phyloP scores from a whole-genome alignment of 1,284 basidiomycete genomes.

The Neolentinus lepideus region DNA sequence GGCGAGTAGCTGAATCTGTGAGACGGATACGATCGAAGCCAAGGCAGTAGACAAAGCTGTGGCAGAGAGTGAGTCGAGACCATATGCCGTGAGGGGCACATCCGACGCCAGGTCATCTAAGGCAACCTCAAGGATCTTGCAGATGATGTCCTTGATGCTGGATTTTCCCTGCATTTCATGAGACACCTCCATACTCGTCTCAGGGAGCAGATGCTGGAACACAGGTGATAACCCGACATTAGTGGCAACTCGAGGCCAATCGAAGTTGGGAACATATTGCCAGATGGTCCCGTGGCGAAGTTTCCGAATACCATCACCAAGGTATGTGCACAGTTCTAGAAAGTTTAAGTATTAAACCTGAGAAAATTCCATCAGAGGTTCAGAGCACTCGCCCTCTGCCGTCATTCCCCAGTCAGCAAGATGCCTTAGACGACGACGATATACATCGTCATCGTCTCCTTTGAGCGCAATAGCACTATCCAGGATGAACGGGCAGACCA shows the following conservation, averaged over 20 bases:
- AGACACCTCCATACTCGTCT: background rate
- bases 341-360: background rate
- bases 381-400: slow-evolving; percentile 17
- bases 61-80: slow-evolving; percentile 32
- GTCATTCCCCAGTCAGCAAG: slow-evolving; percentile 21
- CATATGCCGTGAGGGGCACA: slow-evolving; percentile 33
- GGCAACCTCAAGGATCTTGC: slow-evolving; percentile 21
- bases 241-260: slow-evolving; percentile 20
- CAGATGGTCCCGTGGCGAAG: slow-evolving; percentile 14
- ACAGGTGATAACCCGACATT: slow-evolving; percentile 17
- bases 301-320: slow-evolving; percentile 23
- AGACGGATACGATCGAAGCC: slow-evolving; percentile 20
- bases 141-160: slow-evolving; percentile 12
- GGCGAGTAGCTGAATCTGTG: slow-evolving; percentile 30
- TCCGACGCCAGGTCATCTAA: slow-evolving; percentile 25
- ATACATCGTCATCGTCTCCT: background rate
- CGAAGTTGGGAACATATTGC: slow-evolving; percentile 23
- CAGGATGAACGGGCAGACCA: slow-evolving; percentile 26
- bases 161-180: slow-evolving; percentile 1
- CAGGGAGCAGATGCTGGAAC: slow-evolving; percentile 17
- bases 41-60: slow-evolving; percentile 26
- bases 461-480: slow-evolving; percentile 16
- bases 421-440: background rate
- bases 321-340: slow-evolving; percentile 24
- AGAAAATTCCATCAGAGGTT: background rate